A percentile compares a stretch with the other conserved stretches of the same genome.
These are phyloP conservation scores for Lichtheimia ramosa DNA, from an alignment of 371 early-diverging fungal genomes.

Conservation along the genomic window DNA sequence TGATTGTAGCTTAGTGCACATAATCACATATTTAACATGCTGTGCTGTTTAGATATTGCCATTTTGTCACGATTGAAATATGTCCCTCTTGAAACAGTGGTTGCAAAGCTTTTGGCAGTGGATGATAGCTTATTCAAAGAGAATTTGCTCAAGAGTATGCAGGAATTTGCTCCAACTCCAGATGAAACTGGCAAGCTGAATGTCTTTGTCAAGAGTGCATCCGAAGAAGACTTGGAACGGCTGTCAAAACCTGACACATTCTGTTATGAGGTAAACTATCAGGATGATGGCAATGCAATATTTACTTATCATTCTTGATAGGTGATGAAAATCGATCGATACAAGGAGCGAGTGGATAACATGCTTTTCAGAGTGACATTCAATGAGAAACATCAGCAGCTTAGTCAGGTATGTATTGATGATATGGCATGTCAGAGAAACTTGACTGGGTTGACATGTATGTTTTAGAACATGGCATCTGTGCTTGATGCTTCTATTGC, in stretches of 20 bases:
- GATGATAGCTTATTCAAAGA: conserved; percentile 70
- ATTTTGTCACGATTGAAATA: conserved; percentile 71
- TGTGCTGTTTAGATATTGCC: conserved; percentile 52
- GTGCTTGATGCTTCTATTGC: conserved; percentile 57
- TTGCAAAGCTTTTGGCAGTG: conserved; percentile 56
- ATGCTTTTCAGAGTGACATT: conserved; percentile 81
- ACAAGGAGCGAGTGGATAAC: conserved; percentile 74
- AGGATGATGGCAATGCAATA: neutral
- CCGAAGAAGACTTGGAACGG: conserved; percentile 61
- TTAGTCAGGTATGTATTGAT: conserved; percentile 55
- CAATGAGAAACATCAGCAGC: conserved; percentile 66
- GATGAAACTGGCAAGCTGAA: conserved; percentile 77
- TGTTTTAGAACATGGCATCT: conserved; percentile 45
- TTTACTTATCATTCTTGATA: conserved; percentile 7
- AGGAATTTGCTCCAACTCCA: conserved; percentile 66
- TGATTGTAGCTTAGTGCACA: neutral
- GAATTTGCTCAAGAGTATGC: conserved; percentile 64
- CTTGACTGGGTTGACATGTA: neutral
- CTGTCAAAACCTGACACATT: conserved; percentile 84
- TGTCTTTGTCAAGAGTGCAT: conserved; percentile 65
- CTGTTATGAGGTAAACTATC: conserved; percentile 67
- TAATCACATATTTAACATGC: neutral
- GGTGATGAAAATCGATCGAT: conserved; percentile 83
- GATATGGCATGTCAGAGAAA: neutral
- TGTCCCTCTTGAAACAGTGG: conserved; percentile 58